Conservation (phyloP, 2,329 filamentous ascomycete species). For the Claviceps quebecensis region DNA sequence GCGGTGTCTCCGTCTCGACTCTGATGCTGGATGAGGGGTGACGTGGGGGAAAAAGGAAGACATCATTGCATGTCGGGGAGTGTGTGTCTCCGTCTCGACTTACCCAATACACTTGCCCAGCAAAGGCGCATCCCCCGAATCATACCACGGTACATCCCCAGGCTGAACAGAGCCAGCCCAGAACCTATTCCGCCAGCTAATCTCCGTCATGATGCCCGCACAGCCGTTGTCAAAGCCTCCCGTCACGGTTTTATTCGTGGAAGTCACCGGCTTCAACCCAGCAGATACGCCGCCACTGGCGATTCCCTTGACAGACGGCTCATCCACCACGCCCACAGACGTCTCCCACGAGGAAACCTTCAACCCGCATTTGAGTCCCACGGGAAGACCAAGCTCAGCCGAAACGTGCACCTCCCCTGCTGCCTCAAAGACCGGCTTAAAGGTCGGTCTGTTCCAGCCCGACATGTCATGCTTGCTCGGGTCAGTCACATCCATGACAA, state of each 20-base stretch:
- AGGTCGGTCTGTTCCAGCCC: slow-evolving; percentile 14
- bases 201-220: slow-evolving; percentile 13
- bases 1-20: too few species aligned
- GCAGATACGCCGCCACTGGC: slow-evolving; percentile 11
- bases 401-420: slow-evolving; percentile 13
- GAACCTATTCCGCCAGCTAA: slow-evolving; percentile 17
- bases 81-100: slow-evolving; percentile 2
- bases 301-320: slow-evolving; percentile 15
- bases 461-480: slow-evolving; percentile 7
- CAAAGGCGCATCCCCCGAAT: slow-evolving; percentile 11
- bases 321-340: slow-evolving; percentile 12
- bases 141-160: slow-evolving; percentile 9
- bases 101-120: slow-evolving; percentile 12
- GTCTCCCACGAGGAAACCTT: slow-evolving; percentile 11
- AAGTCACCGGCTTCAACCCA: not conserved
- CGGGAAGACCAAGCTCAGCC: slow-evolving; percentile 15
- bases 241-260: not conserved
- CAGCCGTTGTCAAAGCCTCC: slow-evolving; percentile 13
- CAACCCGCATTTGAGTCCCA: slow-evolving; percentile 14
- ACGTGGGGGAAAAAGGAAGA: too few species aligned
- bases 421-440: slow-evolving; percentile 17
- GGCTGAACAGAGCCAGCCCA: slow-evolving; percentile 9
- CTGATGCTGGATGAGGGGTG: too few species aligned
- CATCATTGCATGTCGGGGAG: too few species aligned
- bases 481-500: slow-evolving; percentile 13